These are phyloP conservation scores for Penicillium sp. DNA, from an alignment of 2,329 filamentous ascomycete species.

Conservation along the genomic window DNA sequence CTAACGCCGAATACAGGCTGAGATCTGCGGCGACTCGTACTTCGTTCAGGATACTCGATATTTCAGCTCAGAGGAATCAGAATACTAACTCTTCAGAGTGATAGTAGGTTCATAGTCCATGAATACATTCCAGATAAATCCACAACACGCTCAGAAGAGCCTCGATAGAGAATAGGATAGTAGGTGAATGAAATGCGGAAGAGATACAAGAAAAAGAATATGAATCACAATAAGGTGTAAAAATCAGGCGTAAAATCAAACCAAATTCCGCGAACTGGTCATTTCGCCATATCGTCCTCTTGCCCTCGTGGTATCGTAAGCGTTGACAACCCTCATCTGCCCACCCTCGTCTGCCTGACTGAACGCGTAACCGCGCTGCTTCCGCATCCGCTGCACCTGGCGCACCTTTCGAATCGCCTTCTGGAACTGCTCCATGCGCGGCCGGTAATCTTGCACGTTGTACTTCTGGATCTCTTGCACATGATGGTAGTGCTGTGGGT, in stretches of 20 bases:
- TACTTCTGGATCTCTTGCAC: conserved; percentile 99
- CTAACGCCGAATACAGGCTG: neutral
- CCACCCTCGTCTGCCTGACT: conserved; percentile 91
- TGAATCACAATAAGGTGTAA: neutral
- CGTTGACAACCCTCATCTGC: conserved; percentile 91
- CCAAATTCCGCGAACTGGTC: conserved; percentile 63
- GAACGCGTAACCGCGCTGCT: conserved; percentile 97
- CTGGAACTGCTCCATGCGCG: conserved; percentile 99
- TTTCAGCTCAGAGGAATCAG: no score
- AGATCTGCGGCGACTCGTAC: neutral
- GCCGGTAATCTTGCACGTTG: conserved; percentile 98
- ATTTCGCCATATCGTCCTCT: conserved; percentile 96
- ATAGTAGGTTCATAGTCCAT: neutral
- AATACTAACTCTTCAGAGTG: no score
- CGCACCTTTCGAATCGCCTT: conserved; percentile 98
- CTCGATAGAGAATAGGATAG: conserved; percentile 6
- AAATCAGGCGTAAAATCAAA: conserved; percentile 22
- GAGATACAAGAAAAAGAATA: neutral
- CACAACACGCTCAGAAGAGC: neutral
- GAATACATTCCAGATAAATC: neutral
- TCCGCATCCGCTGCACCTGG: conserved; percentile 98
- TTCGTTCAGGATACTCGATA: no score
- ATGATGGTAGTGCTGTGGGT: conserved; percentile 93
- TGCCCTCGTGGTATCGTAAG: conserved; percentile 94
- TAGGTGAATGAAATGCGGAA: conserved; percentile 14